Evolutionary conservation across 2,329 filamentous ascomycete genomes (phyloP).

Genomic region (Epichloe sylvatica): DNA sequence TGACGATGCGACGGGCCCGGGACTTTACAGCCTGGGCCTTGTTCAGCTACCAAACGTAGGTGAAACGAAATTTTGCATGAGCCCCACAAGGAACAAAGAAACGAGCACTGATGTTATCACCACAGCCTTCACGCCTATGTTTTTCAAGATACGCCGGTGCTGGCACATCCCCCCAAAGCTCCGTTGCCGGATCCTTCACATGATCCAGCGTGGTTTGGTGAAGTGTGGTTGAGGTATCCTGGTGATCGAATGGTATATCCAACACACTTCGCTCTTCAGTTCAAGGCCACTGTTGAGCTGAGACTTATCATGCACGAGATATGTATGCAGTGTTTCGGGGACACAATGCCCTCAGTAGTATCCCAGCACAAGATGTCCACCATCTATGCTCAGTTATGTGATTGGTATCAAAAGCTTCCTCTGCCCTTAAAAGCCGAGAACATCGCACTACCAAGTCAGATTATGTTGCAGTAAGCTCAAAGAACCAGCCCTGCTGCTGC

Average conservation of each 20-base stretch:
- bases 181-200: conserved; percentile 16
- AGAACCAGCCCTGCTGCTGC: neutral
- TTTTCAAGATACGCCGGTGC: conserved; percentile 14
- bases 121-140: conserved; percentile 13
- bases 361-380: conserved; percentile 10
- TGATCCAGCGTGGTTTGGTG: conserved; percentile 19
- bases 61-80: neutral
- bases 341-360: conserved; percentile 2
- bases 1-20: conserved; percentile 9
- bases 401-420: conserved; percentile 18
- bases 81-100: no score
- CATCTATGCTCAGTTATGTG: conserved; percentile 9
- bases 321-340: no score
- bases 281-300: conserved; percentile 14
- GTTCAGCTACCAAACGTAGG: conserved; percentile 21
- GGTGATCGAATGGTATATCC: conserved; percentile 10
- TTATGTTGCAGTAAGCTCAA: conserved; percentile 23
- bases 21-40: conserved; percentile 22
- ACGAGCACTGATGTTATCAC: no score
- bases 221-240: conserved; percentile 24
- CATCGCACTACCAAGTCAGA: conserved; percentile 20
- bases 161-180: conserved; percentile 17
- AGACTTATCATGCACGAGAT: conserved; percentile 21
- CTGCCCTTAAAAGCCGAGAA: conserved; percentile 13
- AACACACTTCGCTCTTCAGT: conserved; percentile 16